Conservation (phyloP, 1,139 yeast species). For the Taphrina communis region DNA sequence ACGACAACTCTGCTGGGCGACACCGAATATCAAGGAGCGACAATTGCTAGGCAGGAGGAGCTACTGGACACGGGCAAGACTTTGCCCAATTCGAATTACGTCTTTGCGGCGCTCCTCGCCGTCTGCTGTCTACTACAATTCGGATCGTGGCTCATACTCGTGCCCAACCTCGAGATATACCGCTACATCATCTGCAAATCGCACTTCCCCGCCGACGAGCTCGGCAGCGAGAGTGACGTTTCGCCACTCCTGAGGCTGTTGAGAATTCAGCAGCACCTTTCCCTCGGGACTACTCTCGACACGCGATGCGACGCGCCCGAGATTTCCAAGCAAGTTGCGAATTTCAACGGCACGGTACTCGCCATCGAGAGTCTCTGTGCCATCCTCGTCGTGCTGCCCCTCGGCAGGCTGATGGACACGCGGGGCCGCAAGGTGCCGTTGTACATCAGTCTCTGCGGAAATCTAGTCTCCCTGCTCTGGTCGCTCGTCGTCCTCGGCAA, state of each 20-base stretch:
- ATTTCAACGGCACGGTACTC: constrained; percentile 7
- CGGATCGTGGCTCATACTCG: constrained; percentile 1
- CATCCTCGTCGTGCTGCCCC: constrained; percentile 10
- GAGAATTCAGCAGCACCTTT: no score
- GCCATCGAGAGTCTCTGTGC: constrained; percentile 1
- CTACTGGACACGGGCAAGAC: background rate
- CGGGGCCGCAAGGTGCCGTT: constrained; percentile 10
- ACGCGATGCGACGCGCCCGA: constrained; percentile 1
- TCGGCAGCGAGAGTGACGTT: background rate
- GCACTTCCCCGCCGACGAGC: background rate
- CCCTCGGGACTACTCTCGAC: background rate
- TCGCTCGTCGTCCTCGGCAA: background rate
- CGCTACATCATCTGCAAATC: constrained; percentile 21
- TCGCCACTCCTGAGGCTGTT: background rate
- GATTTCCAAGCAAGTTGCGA: constrained; percentile 23
- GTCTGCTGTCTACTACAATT: background rate
- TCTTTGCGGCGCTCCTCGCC: constrained; percentile 8
- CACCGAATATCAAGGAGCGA: no score
- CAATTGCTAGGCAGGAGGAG: background rate
- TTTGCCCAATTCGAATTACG: background rate
- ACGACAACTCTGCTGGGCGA: background rate
- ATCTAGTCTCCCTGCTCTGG: background rate
- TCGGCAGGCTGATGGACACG: constrained; percentile 9
- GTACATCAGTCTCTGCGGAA: constrained; percentile 3
- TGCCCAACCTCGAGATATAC: constrained; percentile 15